These are phyloP conservation scores for Capniomyces stellatus DNA, from an alignment of 371 early-diverging fungal species.

Conservation along the genomic window DNA sequence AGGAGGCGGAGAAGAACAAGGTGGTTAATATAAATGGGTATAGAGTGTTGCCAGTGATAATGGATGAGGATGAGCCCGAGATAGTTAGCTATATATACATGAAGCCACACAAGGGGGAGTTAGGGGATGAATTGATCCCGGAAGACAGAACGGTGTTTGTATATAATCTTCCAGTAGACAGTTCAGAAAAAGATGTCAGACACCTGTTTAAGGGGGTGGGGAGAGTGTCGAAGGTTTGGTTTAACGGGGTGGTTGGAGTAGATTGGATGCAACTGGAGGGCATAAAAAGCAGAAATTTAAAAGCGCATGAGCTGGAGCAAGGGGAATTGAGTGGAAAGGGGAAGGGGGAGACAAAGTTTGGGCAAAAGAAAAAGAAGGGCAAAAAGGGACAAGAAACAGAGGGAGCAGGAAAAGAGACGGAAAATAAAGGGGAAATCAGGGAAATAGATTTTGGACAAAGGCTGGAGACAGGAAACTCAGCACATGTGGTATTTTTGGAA, in stretches of 20 bases:
- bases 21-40: background rate
- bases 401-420: constrained; percentile 4
- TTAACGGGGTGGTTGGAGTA: constrained; percentile 23
- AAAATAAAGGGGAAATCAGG: constrained; percentile 5
- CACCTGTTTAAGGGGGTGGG: constrained; percentile 54
- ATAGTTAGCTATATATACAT: constrained; percentile 48
- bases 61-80: background rate
- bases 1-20: background rate
- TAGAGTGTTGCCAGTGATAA: background rate
- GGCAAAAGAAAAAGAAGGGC: constrained; percentile 16
- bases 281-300: background rate
- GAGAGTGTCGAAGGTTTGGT: constrained; percentile 38
- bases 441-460: constrained; percentile 18
- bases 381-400: background rate
- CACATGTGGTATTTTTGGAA: constrained; percentile 59
- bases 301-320: background rate
- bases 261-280: constrained; percentile 20
- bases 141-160: constrained; percentile 58
- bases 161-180: constrained; percentile 63
- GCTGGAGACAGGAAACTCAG: constrained; percentile 37
- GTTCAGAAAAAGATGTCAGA: constrained; percentile 49
- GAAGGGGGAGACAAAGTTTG: constrained; percentile 12
- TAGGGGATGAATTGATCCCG: constrained; percentile 26
- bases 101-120: constrained; percentile 39
- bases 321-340: constrained; percentile 3